Conservation (phyloP, 106 monocot species). For the Apostasia ramifera region DNA sequence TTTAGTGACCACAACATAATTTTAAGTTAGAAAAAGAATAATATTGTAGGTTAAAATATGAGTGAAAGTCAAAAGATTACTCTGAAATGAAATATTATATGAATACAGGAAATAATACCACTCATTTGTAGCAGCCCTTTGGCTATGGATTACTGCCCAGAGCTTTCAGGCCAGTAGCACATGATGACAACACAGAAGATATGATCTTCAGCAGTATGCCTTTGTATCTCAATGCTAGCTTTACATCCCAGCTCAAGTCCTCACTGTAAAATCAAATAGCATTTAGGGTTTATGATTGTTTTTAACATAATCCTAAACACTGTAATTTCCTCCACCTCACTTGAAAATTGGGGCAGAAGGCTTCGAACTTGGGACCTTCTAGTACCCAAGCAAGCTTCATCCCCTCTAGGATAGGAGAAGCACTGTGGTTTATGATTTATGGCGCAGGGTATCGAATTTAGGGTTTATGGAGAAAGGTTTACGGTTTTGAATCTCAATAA, state of each 20-base stretch:
- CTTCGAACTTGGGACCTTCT: background rate
- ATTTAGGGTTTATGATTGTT: background rate
- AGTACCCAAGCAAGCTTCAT: background rate
- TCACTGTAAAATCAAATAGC: slow-evolving; percentile 31
- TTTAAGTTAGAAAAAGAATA: no score
- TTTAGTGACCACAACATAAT: no score
- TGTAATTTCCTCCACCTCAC: background rate
- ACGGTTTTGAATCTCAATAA: background rate
- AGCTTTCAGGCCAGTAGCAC: slow-evolving; percentile 26
- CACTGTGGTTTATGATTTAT: background rate
- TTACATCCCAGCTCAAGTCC: slow-evolving; percentile 67
- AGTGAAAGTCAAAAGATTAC: no score
- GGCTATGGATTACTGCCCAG: slow-evolving; percentile 3
- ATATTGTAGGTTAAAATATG: no score
- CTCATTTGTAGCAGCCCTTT: no score
- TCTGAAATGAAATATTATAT: no score
- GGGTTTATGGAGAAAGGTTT: background rate
- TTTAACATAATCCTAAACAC: background rate
- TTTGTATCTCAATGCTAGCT: slow-evolving; percentile 63
- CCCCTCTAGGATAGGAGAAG: background rate
- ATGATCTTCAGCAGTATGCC: slow-evolving; percentile 55
- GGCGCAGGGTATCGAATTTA: no score
- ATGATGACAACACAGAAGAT: slow-evolving; percentile 58
- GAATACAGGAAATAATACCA: no score
- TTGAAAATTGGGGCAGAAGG: background rate